Evolutionary conservation across 148 eudicot genomes (phyloP).

Genomic region (Amaranthus palmeri): DNA sequence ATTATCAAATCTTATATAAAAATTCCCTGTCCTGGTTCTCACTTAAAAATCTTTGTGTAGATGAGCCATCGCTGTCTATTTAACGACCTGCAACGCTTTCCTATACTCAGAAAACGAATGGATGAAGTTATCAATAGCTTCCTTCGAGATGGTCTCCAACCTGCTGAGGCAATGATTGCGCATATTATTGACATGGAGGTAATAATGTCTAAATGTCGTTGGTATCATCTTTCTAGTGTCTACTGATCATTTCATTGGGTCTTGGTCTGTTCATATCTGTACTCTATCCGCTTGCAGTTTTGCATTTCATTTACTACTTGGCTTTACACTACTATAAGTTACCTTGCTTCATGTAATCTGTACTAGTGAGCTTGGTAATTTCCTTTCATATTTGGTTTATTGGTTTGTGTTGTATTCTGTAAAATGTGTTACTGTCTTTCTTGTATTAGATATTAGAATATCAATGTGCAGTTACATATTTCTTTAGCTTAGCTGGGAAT

Average conservation of each 20-base stretch:
- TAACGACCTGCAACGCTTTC: slow-evolving; percentile 49
- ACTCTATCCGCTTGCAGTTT: neutral
- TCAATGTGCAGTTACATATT: too few species aligned
- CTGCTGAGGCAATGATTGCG: slow-evolving; percentile 57
- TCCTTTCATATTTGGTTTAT: neutral
- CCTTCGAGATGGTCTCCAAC: slow-evolving; percentile 49
- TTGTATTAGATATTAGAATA: neutral
- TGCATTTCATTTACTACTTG: neutral
- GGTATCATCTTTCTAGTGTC: neutral
- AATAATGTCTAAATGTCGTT: slow-evolving; percentile 13
- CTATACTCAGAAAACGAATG: slow-evolving; percentile 48
- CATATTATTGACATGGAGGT: slow-evolving; percentile 85
- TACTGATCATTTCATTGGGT: neutral
- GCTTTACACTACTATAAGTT: slow-evolving; percentile 2
- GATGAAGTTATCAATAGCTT: slow-evolving; percentile 51
- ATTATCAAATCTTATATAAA: neutral
- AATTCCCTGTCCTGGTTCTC: neutral
- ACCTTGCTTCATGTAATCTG: neutral
- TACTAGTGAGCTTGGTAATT: neutral
- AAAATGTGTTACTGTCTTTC: slow-evolving; percentile 8
- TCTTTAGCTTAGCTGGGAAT: neutral
- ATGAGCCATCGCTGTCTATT: slow-evolving; percentile 56
- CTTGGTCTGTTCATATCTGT: neutral
- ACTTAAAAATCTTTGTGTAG: slow-evolving; percentile 27
- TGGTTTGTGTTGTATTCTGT: neutral